Percentiles rank a stretch among this genome's conserved stretches.
phyloP scores from a whole-genome alignment of 805 yeast species.

The Candida pseudofarinosa region DNA sequence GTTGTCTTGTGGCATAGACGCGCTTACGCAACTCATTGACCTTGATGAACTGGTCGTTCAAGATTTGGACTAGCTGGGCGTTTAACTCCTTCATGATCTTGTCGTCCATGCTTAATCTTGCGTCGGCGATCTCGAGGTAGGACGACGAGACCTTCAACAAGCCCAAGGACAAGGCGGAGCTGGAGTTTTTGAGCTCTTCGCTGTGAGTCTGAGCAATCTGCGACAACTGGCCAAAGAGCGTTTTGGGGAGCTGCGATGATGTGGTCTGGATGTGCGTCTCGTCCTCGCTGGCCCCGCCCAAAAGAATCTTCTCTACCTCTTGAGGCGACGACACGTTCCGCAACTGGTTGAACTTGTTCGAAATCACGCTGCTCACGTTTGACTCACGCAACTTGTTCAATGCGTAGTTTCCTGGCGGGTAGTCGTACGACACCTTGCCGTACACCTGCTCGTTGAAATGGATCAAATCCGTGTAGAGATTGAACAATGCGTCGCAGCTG shows the following conservation, averaged over 20 bases:
- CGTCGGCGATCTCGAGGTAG: conserved; percentile 61
- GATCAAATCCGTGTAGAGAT: conserved; percentile 50
- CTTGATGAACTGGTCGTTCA: conserved; percentile 57
- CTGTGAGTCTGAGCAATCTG: conserved; percentile 51
- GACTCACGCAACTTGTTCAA: conserved; percentile 58
- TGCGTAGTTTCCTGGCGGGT: conserved; percentile 60
- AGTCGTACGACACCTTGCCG: conserved; percentile 73
- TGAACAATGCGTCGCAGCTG: conserved; percentile 60
- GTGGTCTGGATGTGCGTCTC: conserved; percentile 27
- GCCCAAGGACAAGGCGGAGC: conserved; percentile 49
- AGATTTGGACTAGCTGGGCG: conserved; percentile 45
- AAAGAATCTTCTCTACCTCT: conserved; percentile 58
- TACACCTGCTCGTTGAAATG: conserved; percentile 49
- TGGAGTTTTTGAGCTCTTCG: conserved; percentile 42
- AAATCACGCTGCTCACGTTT: conserved; percentile 54
- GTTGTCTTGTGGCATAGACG: conserved; percentile 66
- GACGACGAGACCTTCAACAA: conserved; percentile 52
- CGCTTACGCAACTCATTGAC: conserved; percentile 59
- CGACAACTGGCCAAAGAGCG: conserved; percentile 68
- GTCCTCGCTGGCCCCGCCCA: conserved; percentile 25
- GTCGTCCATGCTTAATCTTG: conserved; percentile 67
- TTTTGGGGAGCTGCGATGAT: conserved; percentile 51
- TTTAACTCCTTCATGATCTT: conserved; percentile 58
- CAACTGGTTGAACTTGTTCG: conserved; percentile 54
- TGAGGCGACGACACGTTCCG: conserved; percentile 62